Evolutionary conservation across 1,139 yeast genomes (phyloP).

Genomic region (Petasospora rhodanensis): DNA sequence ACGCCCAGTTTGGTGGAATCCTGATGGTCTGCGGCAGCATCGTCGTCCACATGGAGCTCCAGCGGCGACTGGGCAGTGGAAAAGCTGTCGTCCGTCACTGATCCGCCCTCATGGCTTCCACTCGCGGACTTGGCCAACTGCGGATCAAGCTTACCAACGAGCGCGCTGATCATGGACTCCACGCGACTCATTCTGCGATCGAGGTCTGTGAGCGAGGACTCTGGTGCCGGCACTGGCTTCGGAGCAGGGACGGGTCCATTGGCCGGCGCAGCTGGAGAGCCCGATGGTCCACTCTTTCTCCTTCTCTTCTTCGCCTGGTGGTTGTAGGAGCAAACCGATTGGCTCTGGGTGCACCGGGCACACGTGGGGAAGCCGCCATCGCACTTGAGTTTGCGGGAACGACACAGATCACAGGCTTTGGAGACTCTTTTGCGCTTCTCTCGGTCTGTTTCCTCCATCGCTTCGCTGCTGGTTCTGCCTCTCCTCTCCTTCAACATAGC

Average conservation of each 20-base stretch:
- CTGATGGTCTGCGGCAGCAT: constrained; percentile 1
- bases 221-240: too few species aligned
- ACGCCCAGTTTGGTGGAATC: constrained; percentile 1
- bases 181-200: constrained; percentile 20
- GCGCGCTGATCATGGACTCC: constrained; percentile 16
- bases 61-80: too few species aligned
- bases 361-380: constrained; percentile 22
- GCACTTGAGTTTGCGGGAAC: constrained; percentile 24
- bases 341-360: constrained; percentile 13
- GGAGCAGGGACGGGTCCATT: too few species aligned
- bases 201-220: constrained; percentile 7
- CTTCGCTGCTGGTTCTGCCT: too few species aligned
- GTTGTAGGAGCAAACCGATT: constrained; percentile 8
- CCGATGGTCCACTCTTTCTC: not conserved
- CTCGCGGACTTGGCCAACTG: not conserved
- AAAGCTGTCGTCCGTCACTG: not conserved
- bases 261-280: too few species aligned
- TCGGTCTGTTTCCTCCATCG: too few species aligned
- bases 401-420: constrained; percentile 18
- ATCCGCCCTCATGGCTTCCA: not conserved
- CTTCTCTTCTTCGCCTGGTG: constrained; percentile 2
- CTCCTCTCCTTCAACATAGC: too few species aligned
- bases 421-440: constrained; percentile 10
- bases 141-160: constrained; percentile 17
- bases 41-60: too few species aligned